Evolutionary conservation across 2,329 filamentous ascomycete species (phyloP), one percentile per base, ranked within the genome.

Genomic region (Thelonectria rubi): DNA sequence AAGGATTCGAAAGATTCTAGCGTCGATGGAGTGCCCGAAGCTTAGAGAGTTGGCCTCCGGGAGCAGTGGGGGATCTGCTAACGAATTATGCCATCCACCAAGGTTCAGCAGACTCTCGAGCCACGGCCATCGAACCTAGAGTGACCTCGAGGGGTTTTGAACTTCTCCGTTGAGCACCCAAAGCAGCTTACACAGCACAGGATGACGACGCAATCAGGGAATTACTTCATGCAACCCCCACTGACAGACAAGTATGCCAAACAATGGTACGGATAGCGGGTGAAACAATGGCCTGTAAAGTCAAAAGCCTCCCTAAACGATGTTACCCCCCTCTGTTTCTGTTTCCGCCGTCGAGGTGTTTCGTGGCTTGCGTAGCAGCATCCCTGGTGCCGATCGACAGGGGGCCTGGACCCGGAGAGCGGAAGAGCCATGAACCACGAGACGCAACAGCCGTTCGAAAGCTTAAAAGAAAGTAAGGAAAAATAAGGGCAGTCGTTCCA

Each of bases 1-100:
- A 42, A 21, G 15, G 20, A 37, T 67, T 69, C 60, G 18, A 55
- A 62, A 66, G 63, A 46, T 72, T 70, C 69, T 71, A 71, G 69
- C 69, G 69, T 51, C 43, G 62, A 63, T 65, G 47, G 14, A 26
- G n/a, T 11, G 18, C 53, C 64, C 12, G 58, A 62, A 63, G 47
- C n/a, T n/a, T n/a, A n/a, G 45, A 64, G 60, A 18, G 60, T 20
- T 21, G n/a, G 24, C 24, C 24, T 24, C 24, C 54, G 30, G 43
- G 17, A 51, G 24, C 30, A 46, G 62, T 60, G 53, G 64, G 65
- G 59, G 59, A 60, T 49, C 24, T 24, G 24, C 24, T 24, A 24
- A 24, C 24, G 24, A 24, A 24, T 7, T 24, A 4, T 24, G 4
- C 24, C 24, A 24, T 7, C 32, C 32, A 34, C 32, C 32, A 34